These are phyloP conservation scores for Talaromyces adpressus DNA, from an alignment of 495 filamentous ascomycete genomes.

Conservation along the genomic window DNA sequence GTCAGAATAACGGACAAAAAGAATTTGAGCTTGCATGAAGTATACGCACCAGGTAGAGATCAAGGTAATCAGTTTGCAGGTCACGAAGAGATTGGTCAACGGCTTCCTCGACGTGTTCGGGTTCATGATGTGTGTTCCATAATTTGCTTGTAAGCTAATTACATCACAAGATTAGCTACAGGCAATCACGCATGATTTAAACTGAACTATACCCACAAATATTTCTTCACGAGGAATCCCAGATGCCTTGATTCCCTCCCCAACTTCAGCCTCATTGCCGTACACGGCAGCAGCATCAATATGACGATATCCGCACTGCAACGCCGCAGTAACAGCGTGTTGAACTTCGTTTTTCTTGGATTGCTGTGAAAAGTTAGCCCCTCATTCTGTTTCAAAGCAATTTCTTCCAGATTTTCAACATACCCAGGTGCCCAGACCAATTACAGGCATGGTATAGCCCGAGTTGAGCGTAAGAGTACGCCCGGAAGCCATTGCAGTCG, in stretches of 20 bases:
- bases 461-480: not conserved
- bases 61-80: constrained; percentile 66
- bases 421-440: not conserved
- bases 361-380: not conserved
- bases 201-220: not conserved
- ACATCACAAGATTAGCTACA: too few relatives aligned
- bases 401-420: not conserved
- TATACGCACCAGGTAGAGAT: constrained; percentile 47
- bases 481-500: not conserved
- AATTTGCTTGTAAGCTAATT: constrained; percentile 16
- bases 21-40: not conserved
- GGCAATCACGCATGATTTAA: too few relatives aligned
- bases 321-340: not conserved
- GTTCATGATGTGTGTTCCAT: constrained; percentile 44
- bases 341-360: not conserved
- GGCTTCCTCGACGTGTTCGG: constrained; percentile 44
- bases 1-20: not conserved
- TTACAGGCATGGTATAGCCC: not conserved
- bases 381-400: not conserved
- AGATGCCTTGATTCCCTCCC: not conserved
- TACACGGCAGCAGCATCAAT: not conserved
- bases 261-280: not conserved
- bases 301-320: not conserved
- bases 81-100: constrained; percentile 61
- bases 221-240: not conserved